These are phyloP conservation scores for Fusarium aywerte DNA, from an alignment of 2,329 filamentous ascomycete species.

Conservation along the genomic window DNA sequence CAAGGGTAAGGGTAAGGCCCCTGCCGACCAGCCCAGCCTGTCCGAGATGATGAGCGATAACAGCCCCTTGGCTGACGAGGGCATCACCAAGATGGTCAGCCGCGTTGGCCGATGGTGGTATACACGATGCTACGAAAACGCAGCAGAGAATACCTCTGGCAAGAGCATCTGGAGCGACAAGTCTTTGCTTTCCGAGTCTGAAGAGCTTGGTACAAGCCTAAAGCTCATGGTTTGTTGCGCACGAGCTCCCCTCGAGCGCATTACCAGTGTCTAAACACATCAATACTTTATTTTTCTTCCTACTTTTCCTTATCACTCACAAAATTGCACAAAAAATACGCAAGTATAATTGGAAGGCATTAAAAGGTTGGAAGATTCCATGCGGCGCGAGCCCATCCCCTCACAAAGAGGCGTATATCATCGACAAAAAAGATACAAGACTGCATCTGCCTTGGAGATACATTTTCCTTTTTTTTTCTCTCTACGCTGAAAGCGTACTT, in stretches of 20 bases:
- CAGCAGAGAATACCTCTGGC: conserved; percentile 59
- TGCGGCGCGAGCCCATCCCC: conserved; percentile 42
- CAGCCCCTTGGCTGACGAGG: conserved; percentile 78
- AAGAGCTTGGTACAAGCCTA: conserved; percentile 86
- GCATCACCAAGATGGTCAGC: conserved; percentile 91
- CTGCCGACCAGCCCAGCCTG: conserved; percentile 62
- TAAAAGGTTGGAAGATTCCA: conserved; percentile 43
- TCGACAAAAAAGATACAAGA: conserved; percentile 10
- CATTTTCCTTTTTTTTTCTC: conserved; percentile 4
- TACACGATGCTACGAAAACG: conserved; percentile 86
- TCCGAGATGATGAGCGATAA: conserved; percentile 79
- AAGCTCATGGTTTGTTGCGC: conserved; percentile 93
- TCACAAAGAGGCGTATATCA: conserved; percentile 14
- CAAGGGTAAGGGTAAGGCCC: conserved; percentile 25
- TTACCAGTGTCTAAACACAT: conserved; percentile 59
- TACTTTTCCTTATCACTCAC: conserved; percentile 27
- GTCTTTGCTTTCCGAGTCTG: conserved; percentile 82
- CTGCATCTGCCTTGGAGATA: conserved; percentile 10
- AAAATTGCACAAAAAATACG: conserved; percentile 17
- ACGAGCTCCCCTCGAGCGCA: conserved; percentile 73
- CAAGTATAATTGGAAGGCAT: conserved; percentile 38
- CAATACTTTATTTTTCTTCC: conserved; percentile 27
- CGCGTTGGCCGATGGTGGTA: conserved; percentile 98
- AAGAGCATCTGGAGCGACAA: conserved; percentile 82
- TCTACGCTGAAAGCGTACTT: conserved; percentile 9